Evolutionary conservation across 2,329 filamentous ascomycete genomes (phyloP).

Genomic region (Curvularia eragrostidis): DNA sequence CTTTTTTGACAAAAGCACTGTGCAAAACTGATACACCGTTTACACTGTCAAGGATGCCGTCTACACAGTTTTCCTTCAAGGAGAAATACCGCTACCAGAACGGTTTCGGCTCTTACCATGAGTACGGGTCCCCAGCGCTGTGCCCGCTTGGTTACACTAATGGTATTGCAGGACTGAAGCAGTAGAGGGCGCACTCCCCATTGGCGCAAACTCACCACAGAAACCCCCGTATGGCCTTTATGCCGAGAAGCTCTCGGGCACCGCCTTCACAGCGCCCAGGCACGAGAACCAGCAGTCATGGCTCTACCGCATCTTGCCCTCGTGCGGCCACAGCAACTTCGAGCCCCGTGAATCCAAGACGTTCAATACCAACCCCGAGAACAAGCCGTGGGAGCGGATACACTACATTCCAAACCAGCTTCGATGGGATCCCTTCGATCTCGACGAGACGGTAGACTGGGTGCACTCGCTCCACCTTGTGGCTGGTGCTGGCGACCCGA

Average conservation of each 20-base stretch:
- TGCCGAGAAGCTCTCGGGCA: slow-evolving; percentile 72
- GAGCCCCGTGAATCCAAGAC: slow-evolving; percentile 57
- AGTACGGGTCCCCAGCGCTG: slow-evolving; percentile 60
- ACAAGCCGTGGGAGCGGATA: slow-evolving; percentile 62
- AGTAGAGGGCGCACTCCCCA: slow-evolving; percentile 73
- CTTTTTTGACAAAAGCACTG: slow-evolving; percentile 29
- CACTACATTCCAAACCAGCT: slow-evolving; percentile 82
- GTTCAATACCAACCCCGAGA: slow-evolving; percentile 59
- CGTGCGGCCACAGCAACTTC: slow-evolving; percentile 65
- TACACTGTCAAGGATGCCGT: slow-evolving; percentile 62
- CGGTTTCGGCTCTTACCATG: slow-evolving; percentile 78
- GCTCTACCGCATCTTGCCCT: slow-evolving; percentile 64
- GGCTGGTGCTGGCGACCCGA: slow-evolving; percentile 79
- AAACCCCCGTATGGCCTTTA: slow-evolving; percentile 80
- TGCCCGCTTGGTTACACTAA: slow-evolving; percentile 15
- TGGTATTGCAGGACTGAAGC: slow-evolving; percentile 70
- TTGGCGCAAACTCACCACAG: slow-evolving; percentile 82
- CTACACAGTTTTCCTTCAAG: slow-evolving; percentile 66
- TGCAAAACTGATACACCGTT: slow-evolving; percentile 33
- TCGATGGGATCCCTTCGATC: slow-evolving; percentile 79
- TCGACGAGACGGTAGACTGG: slow-evolving; percentile 73
- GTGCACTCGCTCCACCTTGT: slow-evolving; percentile 73
- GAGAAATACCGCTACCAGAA: slow-evolving; percentile 79
- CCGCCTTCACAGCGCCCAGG: slow-evolving; percentile 64
- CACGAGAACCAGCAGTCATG: slow-evolving; percentile 65